Evolutionary conservation across 345 rosid genomes (phyloP), one percentile per base, ranked within the genome.

Genomic region (Ceriops decandra): DNA sequence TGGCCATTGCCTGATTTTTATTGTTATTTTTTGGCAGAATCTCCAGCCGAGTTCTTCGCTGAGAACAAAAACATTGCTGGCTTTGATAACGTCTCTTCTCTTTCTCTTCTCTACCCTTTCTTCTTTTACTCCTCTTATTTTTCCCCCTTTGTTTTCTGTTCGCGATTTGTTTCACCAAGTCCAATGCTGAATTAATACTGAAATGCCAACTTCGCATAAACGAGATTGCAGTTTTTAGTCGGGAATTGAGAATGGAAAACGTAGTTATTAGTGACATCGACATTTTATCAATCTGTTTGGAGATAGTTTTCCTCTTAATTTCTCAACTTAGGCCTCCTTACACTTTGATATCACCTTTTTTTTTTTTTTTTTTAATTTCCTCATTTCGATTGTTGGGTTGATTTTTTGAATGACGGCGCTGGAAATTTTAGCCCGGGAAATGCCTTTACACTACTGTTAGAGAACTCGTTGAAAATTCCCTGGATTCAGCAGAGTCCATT

Each of bases 1-100:
- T 42, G 49, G 19, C 16, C 49, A 9, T 16, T 17, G 49, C 49
- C 17, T 54, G 13, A 10, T 52, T 16, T 75, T 70, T 54, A 57
- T 73, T 22, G 0, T 24, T 24, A 0, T 24, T 24, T 24, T 24
- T 24, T 24, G 1, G 85, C 90, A 93, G 97, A 91, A 85, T 93
- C 96, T 70, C 98, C 96, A 20, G 98, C 97, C 31, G 98, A 93
- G 79, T 93, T 93, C 81, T 93, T 93, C 59, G 98, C 98, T 7
- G 98, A 93, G 86, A 93, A 91, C 82, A 91, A 93, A 84, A 93
- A 93, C 80, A 89, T 93, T 64, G 97, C 98, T 68, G 98, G 98
- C n/a, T 93, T 93, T 49, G 98, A 91, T 70, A 93, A 91, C 68
- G 98, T 91, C 71, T 82, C 91, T 74, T 66, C 6, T 19, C 17